Evolutionary conservation across 2,329 filamentous ascomycete genomes (phyloP), one percentile per base, ranked within the genome.

Genomic region (Cladophialophora exuberans): DNA sequence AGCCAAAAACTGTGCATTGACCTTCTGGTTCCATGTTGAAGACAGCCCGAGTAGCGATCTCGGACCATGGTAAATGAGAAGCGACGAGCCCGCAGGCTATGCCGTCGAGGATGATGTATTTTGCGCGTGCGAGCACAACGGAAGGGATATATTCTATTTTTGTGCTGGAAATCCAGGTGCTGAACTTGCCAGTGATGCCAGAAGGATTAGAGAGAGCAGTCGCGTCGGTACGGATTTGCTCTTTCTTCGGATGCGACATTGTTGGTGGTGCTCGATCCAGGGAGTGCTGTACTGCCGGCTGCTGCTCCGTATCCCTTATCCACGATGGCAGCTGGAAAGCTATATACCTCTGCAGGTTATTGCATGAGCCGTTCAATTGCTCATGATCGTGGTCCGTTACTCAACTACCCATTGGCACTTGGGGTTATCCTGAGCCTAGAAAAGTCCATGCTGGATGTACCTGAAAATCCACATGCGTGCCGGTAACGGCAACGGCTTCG

Each of bases 71-170:
- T 4, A 77, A 62, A 33, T 70, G 71, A 13, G 73, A 67, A 1
- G 69, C 74, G 7, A 76, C 64, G 1, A 77, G 60, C 0, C 63
- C 71, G 57, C 73, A 77, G 4, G 67, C 72, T 6, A 77, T 58
- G 9, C 74, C 74, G 58, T 78, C 75, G 2, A 78, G 65, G 13
- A 77, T 69, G 7, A 76, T 64, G 57, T 77, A 70, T 50, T 78
- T 77, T 6, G 70, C 70, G 1, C 74, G 65, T 2, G 58, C 66
- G n/a, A 61, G 55, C 15, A 74, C 58, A 2, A 65, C 49, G 10
- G 61, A 54, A 1, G 72, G 74, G 42, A 76, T 64, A 33, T 70
- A 62, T 6, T 52, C 45, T 11, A 65, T 44, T 3, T 50, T 54
- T 6, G 67, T 52, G 22, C 57, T 57, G 25, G 65, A 41, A 44